Conservation (phyloP, 805 yeast species). For the Candida verbasci region DNA sequence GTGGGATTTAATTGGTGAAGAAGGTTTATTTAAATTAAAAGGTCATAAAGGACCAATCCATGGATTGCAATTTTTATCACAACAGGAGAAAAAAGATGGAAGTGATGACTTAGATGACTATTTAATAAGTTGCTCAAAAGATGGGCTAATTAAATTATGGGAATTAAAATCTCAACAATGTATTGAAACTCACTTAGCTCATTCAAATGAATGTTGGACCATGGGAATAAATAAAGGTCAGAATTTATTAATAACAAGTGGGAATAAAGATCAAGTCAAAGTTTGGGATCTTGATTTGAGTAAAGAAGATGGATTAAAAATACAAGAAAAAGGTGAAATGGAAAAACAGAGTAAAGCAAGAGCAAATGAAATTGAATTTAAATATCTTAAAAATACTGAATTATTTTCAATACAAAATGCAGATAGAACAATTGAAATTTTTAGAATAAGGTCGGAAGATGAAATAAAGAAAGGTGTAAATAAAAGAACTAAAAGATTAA, state of each 20-base stretch:
- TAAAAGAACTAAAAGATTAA: conserved; percentile 72
- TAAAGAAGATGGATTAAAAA: conserved; percentile 46
- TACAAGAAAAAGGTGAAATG: conserved; percentile 54
- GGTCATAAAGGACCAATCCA: conserved; percentile 91
- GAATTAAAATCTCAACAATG: conserved; percentile 86
- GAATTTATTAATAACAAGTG: conserved; percentile 59
- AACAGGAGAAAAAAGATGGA: conserved; percentile 21
- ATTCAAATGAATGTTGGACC: conserved; percentile 91
- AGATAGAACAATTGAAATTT: conserved; percentile 77
- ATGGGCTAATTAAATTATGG: conserved; percentile 91
- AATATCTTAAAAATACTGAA: conserved; percentile 31
- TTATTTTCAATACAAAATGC: conserved; percentile 71
- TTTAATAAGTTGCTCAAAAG: conserved; percentile 76
- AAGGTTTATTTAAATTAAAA: conserved; percentile 78
- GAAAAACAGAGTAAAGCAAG: conserved; percentile 76
- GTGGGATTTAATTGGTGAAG: conserved; percentile 95
- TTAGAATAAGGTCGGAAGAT: conserved; percentile 67
- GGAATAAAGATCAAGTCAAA: conserved; percentile 77
- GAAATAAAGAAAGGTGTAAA: conserved; percentile 76
- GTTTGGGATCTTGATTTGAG: conserved; percentile 71
- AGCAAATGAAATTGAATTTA: conserved; percentile 57
- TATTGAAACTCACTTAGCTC: conserved; percentile 92
- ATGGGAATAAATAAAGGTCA: conserved; percentile 46
- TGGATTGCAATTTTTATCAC: conserved; percentile 53
- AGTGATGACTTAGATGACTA: conserved; percentile 56